Percentiles rank a stretch among this genome's conserved stretches.
Conservation (phyloP, 768 basidiomycete species). For the Termitomyces sp. region DNA sequence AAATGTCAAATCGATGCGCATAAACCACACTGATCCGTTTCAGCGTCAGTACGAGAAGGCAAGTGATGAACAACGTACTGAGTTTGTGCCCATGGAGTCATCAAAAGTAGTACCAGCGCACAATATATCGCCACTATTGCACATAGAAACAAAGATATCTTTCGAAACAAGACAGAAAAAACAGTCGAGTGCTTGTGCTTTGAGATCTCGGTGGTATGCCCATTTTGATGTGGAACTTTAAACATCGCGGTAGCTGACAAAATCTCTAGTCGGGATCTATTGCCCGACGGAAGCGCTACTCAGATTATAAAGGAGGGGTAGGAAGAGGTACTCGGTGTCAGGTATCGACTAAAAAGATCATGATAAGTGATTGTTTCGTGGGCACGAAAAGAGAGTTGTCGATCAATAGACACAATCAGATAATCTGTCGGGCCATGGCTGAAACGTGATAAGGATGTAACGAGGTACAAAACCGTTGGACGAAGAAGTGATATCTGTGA, state of each 20-base stretch:
- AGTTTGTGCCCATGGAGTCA: slow-evolving; percentile 38
- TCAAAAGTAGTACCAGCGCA: slow-evolving; percentile 26
- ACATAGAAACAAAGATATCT: not conserved
- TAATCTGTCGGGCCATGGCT: not conserved
- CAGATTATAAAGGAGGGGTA: not conserved
- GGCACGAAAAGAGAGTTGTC: not conserved
- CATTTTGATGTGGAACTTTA: not conserved
- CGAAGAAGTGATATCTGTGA: too few relatives aligned
- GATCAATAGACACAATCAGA: not conserved
- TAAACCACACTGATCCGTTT: slow-evolving; percentile 29
- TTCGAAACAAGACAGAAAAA: not conserved
- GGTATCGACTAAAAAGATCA: not conserved
- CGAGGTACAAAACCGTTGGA: too few relatives aligned
- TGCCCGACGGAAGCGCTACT: not conserved
- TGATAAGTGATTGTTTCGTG: not conserved
- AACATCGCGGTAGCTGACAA: not conserved
- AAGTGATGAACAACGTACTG: slow-evolving; percentile 22
- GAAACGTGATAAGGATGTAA: too few relatives aligned
- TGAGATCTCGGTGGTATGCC: not conserved
- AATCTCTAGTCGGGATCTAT: not conserved
- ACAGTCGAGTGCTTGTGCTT: not conserved
- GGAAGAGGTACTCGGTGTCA: not conserved
- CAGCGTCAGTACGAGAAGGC: not conserved
- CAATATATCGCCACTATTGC: slow-evolving; percentile 15
- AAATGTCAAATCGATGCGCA: slow-evolving; percentile 34